Evolutionary conservation across 2,329 filamentous ascomycete genomes (phyloP), one percentile per base, ranked within the genome.

Genomic region (Grosmannia serpens): DNA sequence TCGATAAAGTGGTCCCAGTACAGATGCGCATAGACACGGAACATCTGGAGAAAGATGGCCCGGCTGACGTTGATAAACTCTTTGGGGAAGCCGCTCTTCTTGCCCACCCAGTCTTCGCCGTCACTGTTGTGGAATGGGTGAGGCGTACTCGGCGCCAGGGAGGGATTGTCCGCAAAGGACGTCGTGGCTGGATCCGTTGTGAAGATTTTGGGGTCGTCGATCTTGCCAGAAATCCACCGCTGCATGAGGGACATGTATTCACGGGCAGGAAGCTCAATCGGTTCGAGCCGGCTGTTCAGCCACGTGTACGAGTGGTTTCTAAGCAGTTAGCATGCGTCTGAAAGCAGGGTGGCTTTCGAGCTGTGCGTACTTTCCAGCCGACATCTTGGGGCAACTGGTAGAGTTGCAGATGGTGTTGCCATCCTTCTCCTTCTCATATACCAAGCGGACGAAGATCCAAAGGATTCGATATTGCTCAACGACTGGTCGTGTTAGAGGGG

Each of bases 241-340:
- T 96, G 91, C 71, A 97, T 95, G 29, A 96, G 84, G 64, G 89
- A 90, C 75, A 96, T 94, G 75, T 97, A 97, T 71, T 95, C 91
- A 62, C 86, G 86, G 8, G 92, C 92, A 4, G 92, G 91, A 49
- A 97, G 87, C 73, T 95, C 92, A 63, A 95, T 91, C 13, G 92
- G 91, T 69, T 90, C 86, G 65, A 87, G 85, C 67, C 89, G 86
- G 64, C 86, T 86, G 73, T 96, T 95, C 58, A 97, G 82, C 92
- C 92, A 97, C 54, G 91, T 96, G 72, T 96, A 97, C 29, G 90
- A 95, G 72, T 95, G 87, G 67, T 94, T 95, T n/a, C 82, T 85
- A 49, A 8, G 24, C 10, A 26, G 35, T 41, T 4, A 35, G 17
- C 9, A 8, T 44, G 41, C 17, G 20, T 15, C n/a, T 17, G 41